Percentiles rank a stretch among this genome's conserved stretches.
Conservation (phyloP, 257 asterid genomes). For the Echites panduratus region DNA sequence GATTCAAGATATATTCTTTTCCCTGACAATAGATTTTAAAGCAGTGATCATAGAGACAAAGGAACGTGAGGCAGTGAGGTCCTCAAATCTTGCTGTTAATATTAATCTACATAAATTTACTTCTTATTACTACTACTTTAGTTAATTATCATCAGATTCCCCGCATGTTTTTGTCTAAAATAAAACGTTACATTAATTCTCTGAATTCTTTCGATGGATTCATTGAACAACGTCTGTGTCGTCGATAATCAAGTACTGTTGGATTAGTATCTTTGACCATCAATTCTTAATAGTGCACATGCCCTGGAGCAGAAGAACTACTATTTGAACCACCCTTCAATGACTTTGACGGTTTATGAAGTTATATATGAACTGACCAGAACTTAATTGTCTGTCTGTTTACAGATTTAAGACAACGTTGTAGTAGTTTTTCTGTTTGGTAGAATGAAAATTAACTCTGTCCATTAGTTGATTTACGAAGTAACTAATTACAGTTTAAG, state of each 20-base stretch:
- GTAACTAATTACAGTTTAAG: no score
- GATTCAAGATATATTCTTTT: not conserved
- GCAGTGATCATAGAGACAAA: conserved; percentile 8
- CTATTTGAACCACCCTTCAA: not conserved
- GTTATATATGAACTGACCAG: no score
- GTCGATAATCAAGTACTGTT: not conserved
- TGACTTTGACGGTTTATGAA: not conserved
- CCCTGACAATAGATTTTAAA: conserved; percentile 1
- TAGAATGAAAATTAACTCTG: no score
- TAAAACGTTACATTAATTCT: not conserved
- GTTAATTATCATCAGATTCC: conserved; percentile 14
- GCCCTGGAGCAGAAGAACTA: not conserved
- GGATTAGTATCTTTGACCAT: conserved; percentile 9
- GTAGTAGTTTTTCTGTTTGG: no score
- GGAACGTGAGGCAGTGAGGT: conserved; percentile 7
- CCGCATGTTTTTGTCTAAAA: conserved; percentile 6
- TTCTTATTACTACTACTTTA: not conserved
- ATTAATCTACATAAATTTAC: not conserved
- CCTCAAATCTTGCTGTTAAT: conserved; percentile 1
- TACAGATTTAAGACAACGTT: no score
- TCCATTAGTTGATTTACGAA: no score
- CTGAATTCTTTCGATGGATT: conserved; percentile 1
- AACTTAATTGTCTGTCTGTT: no score
- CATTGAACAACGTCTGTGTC: conserved; percentile 4
- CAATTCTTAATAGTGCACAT: not conserved